Percentiles rank a stretch among this genome's conserved stretches.
Conservation (phyloP, 306 rosid genomes). For the Casuarina cunninghamiana region DNA sequence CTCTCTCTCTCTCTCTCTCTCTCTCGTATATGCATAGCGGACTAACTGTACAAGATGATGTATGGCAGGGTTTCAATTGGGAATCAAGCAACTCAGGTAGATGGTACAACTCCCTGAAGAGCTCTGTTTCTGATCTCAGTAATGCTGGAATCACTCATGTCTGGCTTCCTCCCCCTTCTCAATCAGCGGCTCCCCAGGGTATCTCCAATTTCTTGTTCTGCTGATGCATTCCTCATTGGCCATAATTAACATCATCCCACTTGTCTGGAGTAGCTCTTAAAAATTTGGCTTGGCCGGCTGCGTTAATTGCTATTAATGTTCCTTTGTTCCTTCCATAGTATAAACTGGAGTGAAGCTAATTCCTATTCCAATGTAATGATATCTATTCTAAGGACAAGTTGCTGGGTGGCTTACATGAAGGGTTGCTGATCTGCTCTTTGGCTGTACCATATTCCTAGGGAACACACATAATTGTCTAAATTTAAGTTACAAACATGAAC, state of each 20-base stretch:
- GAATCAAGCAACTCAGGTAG: constrained; percentile 70
- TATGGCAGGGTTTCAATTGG: constrained; percentile 80
- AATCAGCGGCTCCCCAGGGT: constrained; percentile 55
- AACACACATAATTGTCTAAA: too few relatives aligned
- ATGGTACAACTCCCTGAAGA: constrained; percentile 69
- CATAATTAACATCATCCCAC: background rate
- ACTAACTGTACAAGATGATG: background rate
- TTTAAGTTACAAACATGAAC: too few relatives aligned
- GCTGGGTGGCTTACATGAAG: background rate
- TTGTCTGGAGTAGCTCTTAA: background rate
- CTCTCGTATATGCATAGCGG: background rate
- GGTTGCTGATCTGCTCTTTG: background rate
- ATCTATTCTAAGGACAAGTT: background rate
- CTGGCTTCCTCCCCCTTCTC: constrained; percentile 94
- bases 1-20: background rate
- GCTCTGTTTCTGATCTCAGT: constrained; percentile 54
- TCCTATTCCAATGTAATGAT: background rate
- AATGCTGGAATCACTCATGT: constrained; percentile 69
- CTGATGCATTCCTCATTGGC: background rate
- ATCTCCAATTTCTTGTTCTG: constrained; percentile 5
- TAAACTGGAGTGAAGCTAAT: background rate
- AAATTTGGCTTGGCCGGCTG: background rate
- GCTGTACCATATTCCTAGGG: too few relatives aligned
- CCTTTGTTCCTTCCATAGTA: background rate
- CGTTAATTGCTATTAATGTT: background rate